Evolutionary conservation across 2,329 filamentous ascomycete species (phyloP).

Genomic region (Apiospora hydei): DNA sequence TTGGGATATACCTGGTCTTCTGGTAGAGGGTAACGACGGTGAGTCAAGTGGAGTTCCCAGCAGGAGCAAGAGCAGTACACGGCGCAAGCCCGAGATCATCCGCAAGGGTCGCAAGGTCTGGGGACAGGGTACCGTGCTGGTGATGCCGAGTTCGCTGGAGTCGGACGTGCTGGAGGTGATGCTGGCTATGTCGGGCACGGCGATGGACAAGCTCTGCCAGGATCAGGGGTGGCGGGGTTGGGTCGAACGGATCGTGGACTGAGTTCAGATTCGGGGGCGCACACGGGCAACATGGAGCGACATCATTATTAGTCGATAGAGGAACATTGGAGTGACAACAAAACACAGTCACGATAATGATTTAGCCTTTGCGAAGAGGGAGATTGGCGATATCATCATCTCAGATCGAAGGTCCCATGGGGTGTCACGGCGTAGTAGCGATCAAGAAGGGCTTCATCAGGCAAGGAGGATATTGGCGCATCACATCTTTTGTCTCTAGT

Average conservation of each 20-base stretch:
- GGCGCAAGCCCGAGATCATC: background rate
- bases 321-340: background rate
- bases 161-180: constrained; percentile 11
- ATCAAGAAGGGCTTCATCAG: background rate
- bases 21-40: too few relatives aligned
- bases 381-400: background rate
- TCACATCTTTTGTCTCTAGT: background rate
- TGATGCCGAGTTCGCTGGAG: background rate
- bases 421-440: background rate
- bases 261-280: background rate
- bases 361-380: background rate
- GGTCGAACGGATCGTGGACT: background rate
- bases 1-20: background rate
- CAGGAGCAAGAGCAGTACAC: too few relatives aligned
- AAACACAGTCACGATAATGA: background rate
- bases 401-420: background rate
- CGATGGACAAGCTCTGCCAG: background rate
- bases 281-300: background rate
- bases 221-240: background rate
- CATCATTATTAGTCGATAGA: background rate
- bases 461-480: background rate
- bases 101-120: constrained; percentile 1
- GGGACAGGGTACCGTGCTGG: background rate
- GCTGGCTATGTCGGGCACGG: background rate
- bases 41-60: too few relatives aligned